These are phyloP conservation scores for Curvularia sp. DNA, from an alignment of 2,329 filamentous ascomycete species.

Conservation along the genomic window DNA sequence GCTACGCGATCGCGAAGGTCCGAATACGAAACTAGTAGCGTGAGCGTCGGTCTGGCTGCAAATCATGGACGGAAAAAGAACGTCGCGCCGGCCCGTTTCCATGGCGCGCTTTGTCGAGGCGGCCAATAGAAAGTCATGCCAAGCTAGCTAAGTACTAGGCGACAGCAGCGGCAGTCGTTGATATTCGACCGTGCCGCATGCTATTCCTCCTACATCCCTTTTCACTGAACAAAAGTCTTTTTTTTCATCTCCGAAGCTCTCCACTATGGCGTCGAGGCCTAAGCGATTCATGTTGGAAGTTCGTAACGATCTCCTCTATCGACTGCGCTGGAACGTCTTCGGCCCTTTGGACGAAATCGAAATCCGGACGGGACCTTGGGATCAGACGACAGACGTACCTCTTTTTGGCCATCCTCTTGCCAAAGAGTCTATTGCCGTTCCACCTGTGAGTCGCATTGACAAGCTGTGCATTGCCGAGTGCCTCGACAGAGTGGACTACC, in stretches of 20 bases:
- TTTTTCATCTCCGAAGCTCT: background rate
- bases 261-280: background rate
- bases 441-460: background rate
- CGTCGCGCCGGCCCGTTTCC: background rate
- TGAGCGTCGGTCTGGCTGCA: background rate
- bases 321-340: constrained; percentile 20
- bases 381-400: background rate
- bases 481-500: background rate
- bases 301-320: constrained; percentile 14
- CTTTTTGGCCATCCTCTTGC: constrained; percentile 11
- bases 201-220: background rate
- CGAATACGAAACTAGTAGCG: background rate
- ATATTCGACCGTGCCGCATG: background rate
- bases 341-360: constrained; percentile 7
- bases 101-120: background rate
- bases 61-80: background rate
- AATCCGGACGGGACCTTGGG: constrained; percentile 3
- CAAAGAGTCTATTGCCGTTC: constrained; percentile 1
- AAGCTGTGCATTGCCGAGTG: background rate
- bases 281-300: background rate
- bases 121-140: background rate
- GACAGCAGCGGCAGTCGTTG: background rate
- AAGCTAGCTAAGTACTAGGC: background rate
- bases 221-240: background rate
- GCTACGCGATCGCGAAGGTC: background rate